Base-by-base conservation (phyloP, 2,329 filamentous ascomycete species). In the Ceratocystis lukuohia region DNA sequence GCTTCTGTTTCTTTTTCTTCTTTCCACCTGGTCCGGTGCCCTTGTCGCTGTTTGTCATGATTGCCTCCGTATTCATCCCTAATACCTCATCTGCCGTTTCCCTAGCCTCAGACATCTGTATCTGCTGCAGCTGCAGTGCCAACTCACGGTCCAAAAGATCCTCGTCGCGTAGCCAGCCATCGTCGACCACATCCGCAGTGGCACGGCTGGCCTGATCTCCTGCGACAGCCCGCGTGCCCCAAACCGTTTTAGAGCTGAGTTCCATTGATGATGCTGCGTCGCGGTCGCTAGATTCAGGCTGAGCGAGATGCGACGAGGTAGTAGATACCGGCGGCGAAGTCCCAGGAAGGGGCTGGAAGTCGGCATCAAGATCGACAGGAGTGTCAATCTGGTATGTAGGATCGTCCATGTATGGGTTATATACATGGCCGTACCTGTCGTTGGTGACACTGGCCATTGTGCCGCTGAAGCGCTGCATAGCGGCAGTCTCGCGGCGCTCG, bases 101-200 rank as follows among this genome's bases (percentile, higher is more conserved):
- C 37, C 64, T 64, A 6, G 65, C 68, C 5, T 70, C 69, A 56
- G 79, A 74, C 62, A 80, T 69, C 22, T 80, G 74, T 65, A 84
- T 73, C 1, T 82, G 82, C 71, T 85, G 80, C 71, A 86, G 78
- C 73, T 86, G 83, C 71, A 81, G 74, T 15, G 82, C 79, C 4
- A 86, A 72, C 66, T 91, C 87, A 1, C 83, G 81, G 3, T 77
- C 77, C 0, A 76, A 78, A 17, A 96, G 74, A 66, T 88, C 86
- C 71, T 96, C 89, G 1, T 87, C 90, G 71, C 89, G 86, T 17
- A 93, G 78, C 92, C 92, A 96, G 0, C 92, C 93, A 73, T 96
- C 92, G 69, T 91, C 84, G 1, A 75, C 68, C 76, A 75, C 10
- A 62, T 30, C 48, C 62, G 64, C 45, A 63, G 66, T 45, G 12